Percentiles rank a stretch among this genome's conserved stretches.
Conservation (phyloP, 768 basidiomycete genomes). For the Tylopilus intermedius region DNA sequence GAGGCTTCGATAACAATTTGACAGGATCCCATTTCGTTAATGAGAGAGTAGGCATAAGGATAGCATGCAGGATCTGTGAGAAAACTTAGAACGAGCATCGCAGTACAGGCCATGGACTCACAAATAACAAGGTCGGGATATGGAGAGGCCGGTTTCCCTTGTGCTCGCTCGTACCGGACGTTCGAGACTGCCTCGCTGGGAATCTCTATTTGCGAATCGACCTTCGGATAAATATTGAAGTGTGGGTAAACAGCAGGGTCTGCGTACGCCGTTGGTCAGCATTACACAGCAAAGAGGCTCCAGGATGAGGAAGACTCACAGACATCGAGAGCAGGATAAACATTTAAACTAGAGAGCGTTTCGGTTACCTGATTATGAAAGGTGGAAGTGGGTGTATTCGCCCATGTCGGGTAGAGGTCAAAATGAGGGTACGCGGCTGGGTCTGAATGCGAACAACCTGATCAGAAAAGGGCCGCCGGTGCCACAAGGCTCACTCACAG, state of each 20-base stretch:
- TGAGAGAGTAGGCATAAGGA: conserved; percentile 37
- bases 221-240: conserved; percentile 38
- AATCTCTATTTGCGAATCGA: conserved; percentile 2
- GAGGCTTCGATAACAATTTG: conserved; percentile 10
- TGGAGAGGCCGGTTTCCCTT: conserved; percentile 6
- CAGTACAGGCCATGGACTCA: conserved; percentile 19
- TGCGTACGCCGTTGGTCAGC: conserved; percentile 25
- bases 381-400: not conserved
- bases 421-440: conserved; percentile 29
- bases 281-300: no score
- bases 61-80: conserved; percentile 37
- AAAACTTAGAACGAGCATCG: not conserved
- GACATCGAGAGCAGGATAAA: conserved; percentile 25
- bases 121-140: conserved; percentile 30
- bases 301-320: conserved; percentile 10
- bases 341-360: not conserved
- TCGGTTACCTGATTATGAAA: not conserved
- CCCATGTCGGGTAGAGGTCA: conserved; percentile 29
- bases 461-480: conserved; percentile 2
- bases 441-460: conserved; percentile 7
- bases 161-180: not conserved
- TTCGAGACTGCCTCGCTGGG: not conserved
- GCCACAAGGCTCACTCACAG: conserved; percentile 19
- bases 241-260: conserved; percentile 40
- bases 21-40: not conserved